Base-by-base conservation (phyloP, 164 flowering plant species). In the Pachysandra terminalis region DNA sequence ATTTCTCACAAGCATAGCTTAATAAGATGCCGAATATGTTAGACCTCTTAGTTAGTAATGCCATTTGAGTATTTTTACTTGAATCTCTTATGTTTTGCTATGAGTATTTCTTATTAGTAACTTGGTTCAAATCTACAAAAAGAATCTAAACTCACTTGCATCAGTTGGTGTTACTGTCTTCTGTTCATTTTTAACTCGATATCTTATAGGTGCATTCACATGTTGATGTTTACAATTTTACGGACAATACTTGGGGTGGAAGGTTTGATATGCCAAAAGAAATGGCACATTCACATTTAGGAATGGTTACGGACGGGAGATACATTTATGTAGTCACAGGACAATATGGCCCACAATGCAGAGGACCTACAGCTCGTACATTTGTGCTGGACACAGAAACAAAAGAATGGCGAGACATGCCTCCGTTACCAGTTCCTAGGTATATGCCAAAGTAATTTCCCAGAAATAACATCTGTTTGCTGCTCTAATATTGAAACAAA, bases 251-350 rank as follows among this genome's bases (percentile, higher is more conserved):
- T 32, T 94, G 98, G 98, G 84, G 81, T 63, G 92, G 78, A 45
- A 89, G 86, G 73, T 87, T 94, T 72, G 88, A 84, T 58, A 83
- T 80, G 80, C 98, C 98, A 19, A 95, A 89, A 78, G 96, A 87
- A 59, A 95, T 95, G 98, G 98, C 96, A 32, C 78, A 95, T 82
- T 95, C 98, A 27, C 98, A 95, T 82, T 75, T 95, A 70, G 97
- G 97, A 54, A 81, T 92, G 83, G 96, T 68, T 63, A 85, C 90
- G 21, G 98, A 95, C 78, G 97, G 96, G 61, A 87, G 96, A 84
- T 90, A 84, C 68, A 80, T 95, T 58, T 95, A 95, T 65, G 77
- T 86, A 3, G 86, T 95, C 69, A 80, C 89, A 0, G 98, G 98
- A 57, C 98, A 95, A 76, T 84, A 90, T 79, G 98, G 97, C 54